phyloP scores from a whole-genome alignment of 495 filamentous ascomycete genomes.

The Hypoxylon fragiforme region DNA sequence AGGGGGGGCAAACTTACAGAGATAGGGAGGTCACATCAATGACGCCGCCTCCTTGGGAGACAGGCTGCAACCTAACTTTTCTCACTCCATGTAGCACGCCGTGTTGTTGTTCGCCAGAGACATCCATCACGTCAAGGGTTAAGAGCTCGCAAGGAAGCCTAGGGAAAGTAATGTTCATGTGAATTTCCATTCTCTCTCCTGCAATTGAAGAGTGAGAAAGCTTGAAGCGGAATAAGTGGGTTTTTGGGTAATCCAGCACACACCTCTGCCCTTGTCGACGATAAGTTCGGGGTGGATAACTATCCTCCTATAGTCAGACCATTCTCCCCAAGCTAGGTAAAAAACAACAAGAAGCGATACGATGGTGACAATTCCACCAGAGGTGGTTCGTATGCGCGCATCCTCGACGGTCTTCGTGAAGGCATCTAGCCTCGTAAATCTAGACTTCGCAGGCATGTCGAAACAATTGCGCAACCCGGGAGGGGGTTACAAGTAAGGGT shows the following conservation, averaged over 20 bases:
- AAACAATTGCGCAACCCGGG: constrained; percentile 2
- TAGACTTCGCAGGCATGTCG: constrained; percentile 71
- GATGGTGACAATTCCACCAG: constrained; percentile 93
- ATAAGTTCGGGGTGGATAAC: constrained; percentile 89
- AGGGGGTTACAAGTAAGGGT: background rate
- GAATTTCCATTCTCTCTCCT: constrained; percentile 98
- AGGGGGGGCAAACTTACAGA: constrained; percentile 57
- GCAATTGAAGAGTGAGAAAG: constrained; percentile 16
- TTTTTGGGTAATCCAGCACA: constrained; percentile 28
- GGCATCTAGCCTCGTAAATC: constrained; percentile 94
- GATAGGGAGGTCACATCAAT: constrained; percentile 74
- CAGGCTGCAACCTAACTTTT: constrained; percentile 78
- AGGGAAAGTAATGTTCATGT: constrained; percentile 96
- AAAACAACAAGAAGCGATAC: constrained; percentile 82
- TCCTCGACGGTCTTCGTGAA: constrained; percentile 99
- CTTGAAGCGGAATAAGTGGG: constrained; percentile 16
- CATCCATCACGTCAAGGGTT: constrained; percentile 98
- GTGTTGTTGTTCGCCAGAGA: constrained; percentile 92
- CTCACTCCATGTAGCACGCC: constrained; percentile 90
- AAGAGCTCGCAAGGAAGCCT: constrained; percentile 91
- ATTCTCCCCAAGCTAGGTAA: constrained; percentile 92
- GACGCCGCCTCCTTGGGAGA: constrained; percentile 73
- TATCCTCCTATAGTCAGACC: constrained; percentile 86
- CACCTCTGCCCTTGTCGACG: constrained; percentile 95
- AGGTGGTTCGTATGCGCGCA: constrained; percentile 95